Evolutionary conservation across 345 rosid species (phyloP), one percentile per base, ranked within the genome.

Genomic region (Melaleuca quinquenervia): DNA sequence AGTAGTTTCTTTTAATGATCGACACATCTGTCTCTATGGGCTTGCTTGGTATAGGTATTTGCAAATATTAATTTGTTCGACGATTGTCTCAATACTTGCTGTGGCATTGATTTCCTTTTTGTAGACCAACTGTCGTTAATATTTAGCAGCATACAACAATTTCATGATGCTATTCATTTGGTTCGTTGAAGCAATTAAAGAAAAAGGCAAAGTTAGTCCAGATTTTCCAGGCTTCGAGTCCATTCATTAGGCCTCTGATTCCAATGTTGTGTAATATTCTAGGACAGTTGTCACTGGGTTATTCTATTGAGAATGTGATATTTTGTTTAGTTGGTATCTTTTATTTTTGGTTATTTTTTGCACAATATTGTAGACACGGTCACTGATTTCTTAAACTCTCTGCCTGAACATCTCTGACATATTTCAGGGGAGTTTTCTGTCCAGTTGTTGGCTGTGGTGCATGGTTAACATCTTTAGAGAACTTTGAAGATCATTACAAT

Each of bases 401-500:
- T 60, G 44, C 53, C 50, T 52, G 27, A 53, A 83, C 53, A 74
- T 76, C 76, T 86, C 41, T n/a, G 8, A 84, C 83, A 15, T 48
- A 41, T 89, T 84, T 84, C 95, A 97, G 98, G 89, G 93, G 86
- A 89, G 89, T 95, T 50, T 94, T 90, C 36, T 96, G 98, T 88
- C 98, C 98, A 20, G 94, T 97, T 86, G 96, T 89, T 88, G 97
- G 97, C 85, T 97, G 99, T 83, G 93, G 90, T 36, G 96, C 92
- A 50, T 88, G 85, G 52, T 89, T 96, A 92, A 87, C 87, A 53
- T 93, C 94, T n/a, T 87, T 95, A 89, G 98, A 95, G 76, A 87
- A 87, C 87, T 96, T 95, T 91, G 99, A 97, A 91, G 95, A 94
- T 88, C 99, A 97, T 90, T 96, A 96, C 82, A 92, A 85, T 84